phyloP scores from a whole-genome alignment of 176 grass and related monocot species.

The Cenchrus americanus region DNA sequence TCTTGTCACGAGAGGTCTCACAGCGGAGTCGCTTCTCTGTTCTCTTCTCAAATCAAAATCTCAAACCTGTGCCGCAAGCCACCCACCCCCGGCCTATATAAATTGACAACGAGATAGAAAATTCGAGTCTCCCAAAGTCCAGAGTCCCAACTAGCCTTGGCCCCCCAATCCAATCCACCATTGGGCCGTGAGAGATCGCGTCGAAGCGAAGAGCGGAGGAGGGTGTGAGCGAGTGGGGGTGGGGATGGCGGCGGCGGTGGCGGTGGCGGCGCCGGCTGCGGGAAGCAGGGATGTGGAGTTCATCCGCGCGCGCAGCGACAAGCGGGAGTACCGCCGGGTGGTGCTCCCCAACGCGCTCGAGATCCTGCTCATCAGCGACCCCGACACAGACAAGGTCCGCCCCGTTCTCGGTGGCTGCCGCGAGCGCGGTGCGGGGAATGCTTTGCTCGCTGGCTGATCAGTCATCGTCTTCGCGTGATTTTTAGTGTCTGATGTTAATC shows the following conservation, averaged over 20 bases:
- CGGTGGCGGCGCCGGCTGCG: neutral
- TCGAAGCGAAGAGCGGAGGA: neutral
- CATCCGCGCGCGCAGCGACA: conserved; percentile 88
- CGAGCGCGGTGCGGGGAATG: neutral
- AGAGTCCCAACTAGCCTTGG: neutral
- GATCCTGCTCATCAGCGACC: conserved; percentile 88
- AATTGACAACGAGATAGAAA: neutral
- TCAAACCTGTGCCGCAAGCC: neutral
- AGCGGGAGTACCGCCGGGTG: conserved; percentile 82
- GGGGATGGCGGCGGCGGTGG: neutral
- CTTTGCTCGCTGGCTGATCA: neutral
- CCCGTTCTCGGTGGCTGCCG: neutral
- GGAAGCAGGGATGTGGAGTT: conserved; percentile 68
- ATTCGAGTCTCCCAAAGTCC: neutral
- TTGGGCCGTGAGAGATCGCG: neutral
- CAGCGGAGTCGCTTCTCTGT: neutral
- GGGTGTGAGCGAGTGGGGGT: neutral
- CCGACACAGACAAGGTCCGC: conserved; percentile 85
- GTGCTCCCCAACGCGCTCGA: conserved; percentile 87
- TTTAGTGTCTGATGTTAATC: neutral
- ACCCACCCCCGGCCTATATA: neutral
- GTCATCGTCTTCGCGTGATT: neutral
- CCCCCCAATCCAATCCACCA: conserved; percentile 15
- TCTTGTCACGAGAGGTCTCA: neutral
- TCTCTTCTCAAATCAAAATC: neutral